A percentile compares a stretch with the other conserved stretches of the same genome.
These are phyloP conservation scores for Pythium apleroticum DNA, from an alignment of 352 stramenopile genomes.

Conservation along the genomic window DNA sequence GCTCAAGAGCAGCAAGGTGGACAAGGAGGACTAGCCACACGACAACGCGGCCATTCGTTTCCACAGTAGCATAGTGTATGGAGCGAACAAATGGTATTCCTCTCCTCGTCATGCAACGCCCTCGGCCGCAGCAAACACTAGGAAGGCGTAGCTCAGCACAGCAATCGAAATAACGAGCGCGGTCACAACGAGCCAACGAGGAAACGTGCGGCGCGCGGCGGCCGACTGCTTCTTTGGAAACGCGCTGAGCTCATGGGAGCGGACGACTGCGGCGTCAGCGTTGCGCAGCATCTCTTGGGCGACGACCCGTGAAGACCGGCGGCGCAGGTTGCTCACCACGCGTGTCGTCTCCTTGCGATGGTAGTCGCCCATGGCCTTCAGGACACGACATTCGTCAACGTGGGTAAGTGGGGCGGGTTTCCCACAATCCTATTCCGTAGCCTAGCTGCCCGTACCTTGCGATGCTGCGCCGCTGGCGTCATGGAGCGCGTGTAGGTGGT, in stretches of 20 bases:
- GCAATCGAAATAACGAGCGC: slow-evolving; percentile 8
- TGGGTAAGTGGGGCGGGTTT: too few relatives aligned
- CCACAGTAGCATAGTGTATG: background rate
- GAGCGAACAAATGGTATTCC: background rate
- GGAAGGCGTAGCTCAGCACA: slow-evolving; percentile 9
- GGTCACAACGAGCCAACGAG: background rate
- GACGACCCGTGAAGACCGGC: background rate
- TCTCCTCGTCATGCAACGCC: background rate
- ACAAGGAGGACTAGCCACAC: slow-evolving; percentile 40
- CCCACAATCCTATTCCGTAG: too few relatives aligned
- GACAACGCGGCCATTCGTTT: too few relatives aligned
- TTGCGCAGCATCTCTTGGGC: background rate
- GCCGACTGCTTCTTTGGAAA: background rate
- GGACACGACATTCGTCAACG: background rate
- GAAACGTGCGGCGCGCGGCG: background rate
- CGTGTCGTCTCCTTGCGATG: slow-evolving; percentile 23
- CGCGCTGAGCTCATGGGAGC: background rate
- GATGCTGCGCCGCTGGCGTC: slow-evolving; percentile 57
- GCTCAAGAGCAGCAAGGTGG: slow-evolving; percentile 29
- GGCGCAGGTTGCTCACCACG: slow-evolving; percentile 9
- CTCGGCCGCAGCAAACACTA: background rate
- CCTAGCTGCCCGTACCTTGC: slow-evolving; percentile 38
- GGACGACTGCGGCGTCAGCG: slow-evolving; percentile 10
- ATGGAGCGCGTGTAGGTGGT: slow-evolving; percentile 31
- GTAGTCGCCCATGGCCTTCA: slow-evolving; percentile 26